Percentiles rank a stretch among this genome's conserved stretches.
These are phyloP conservation scores for Fraxinus xanthoxyloides DNA, from an alignment of 305 asterid genomes.

Conservation along the genomic window DNA sequence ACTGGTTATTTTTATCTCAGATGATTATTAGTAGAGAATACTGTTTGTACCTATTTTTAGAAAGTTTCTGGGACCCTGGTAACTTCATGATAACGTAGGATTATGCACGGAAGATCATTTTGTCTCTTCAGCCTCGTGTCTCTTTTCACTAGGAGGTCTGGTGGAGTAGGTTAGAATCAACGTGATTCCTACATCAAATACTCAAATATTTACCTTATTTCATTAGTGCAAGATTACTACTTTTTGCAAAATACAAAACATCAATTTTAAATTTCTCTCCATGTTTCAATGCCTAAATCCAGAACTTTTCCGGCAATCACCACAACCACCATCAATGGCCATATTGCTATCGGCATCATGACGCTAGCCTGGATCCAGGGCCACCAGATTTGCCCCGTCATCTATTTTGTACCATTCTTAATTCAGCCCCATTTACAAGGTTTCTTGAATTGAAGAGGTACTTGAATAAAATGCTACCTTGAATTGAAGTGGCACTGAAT, in stretches of 20 bases:
- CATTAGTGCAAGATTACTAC: too few species aligned
- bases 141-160: not conserved
- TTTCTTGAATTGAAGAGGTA: not conserved
- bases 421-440: not conserved
- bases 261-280: too few species aligned
- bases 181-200: not conserved
- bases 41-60: not conserved
- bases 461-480: too few species aligned
- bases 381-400: not conserved
- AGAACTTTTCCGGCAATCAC: not conserved
- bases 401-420: not conserved
- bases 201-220: too few species aligned
- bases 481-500: not conserved
- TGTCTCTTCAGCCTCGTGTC: not conserved
- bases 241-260: too few species aligned
- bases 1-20: not conserved
- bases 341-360: not conserved
- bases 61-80: not conserved
- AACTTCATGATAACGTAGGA: not conserved
- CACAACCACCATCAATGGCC: not conserved
- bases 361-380: not conserved
- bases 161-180: not conserved
- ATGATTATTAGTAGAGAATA: not conserved
- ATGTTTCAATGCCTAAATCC: not conserved
- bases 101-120: not conserved